Conservation (phyloP, 1,284 basidiomycete genomes). For the Agaricales sp. region DNA sequence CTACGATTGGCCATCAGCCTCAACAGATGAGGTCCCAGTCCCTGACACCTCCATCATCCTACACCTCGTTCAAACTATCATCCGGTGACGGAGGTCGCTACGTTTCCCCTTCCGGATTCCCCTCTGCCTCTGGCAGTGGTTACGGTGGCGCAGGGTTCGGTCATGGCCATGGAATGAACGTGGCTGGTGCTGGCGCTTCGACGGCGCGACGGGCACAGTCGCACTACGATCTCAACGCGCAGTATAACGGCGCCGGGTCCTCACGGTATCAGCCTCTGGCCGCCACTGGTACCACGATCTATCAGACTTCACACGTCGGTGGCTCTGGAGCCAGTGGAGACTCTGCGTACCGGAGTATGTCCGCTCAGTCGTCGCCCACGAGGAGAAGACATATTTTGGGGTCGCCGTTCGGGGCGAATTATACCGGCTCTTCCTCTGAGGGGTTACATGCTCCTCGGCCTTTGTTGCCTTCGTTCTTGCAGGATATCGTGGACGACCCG, state of each 20-base stretch:
- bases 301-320: constrained; percentile 45
- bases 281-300: constrained; percentile 31
- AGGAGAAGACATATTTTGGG: constrained; percentile 14
- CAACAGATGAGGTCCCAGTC: constrained; percentile 31
- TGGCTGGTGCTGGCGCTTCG: neutral
- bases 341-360: constrained; percentile 14
- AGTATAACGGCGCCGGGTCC: constrained; percentile 32
- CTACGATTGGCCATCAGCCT: constrained; percentile 6
- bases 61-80: constrained; percentile 13
- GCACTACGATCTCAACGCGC: constrained; percentile 32
- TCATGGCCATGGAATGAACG: too few species aligned
- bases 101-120: too few species aligned
- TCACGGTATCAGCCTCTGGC: neutral
- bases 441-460: constrained; percentile 27
- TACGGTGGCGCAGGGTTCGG: too few species aligned
- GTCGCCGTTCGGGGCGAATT: constrained; percentile 11
- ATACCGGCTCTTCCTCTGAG: neutral
- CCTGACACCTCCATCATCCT: constrained; percentile 31
- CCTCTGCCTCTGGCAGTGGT: too few species aligned
- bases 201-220: constrained; percentile 24
- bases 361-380: constrained; percentile 23
- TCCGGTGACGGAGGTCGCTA: neutral
- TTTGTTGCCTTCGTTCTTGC: constrained; percentile 61
- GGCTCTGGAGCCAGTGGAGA: constrained; percentile 15
- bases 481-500: constrained; percentile 40